Base-by-base conservation (phyloP, 805 yeast genomes). In the Cyberlindnera veronae region DNA sequence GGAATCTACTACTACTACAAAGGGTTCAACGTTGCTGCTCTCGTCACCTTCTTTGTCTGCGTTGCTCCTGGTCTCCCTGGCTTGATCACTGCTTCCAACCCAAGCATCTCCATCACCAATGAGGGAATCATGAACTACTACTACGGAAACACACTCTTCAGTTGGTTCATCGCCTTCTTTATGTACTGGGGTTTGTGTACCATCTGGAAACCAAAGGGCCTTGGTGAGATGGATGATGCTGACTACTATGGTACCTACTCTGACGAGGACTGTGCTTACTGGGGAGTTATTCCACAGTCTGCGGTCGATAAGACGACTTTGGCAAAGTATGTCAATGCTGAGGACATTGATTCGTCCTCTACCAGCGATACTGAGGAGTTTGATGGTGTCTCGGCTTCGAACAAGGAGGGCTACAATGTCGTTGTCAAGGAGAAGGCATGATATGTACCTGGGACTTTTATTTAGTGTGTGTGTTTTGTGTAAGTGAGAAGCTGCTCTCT, bases 31-130 rank as follows among this genome's bases (percentile, higher is more conserved):
- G 65, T 65, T 60, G 60, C 71, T 42, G 67, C 73, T 5, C 42
- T 65, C 16, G 32, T 61, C 8, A 61, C 71, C 9, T 72, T 69
- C 62, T 38, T 65, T 5, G 47, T 57, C 5, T 70, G 71, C 26
- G 60, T 67, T 54, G 66, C 68, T 12, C 78, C 77, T 14, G 75
- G 76, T 16, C 42, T 75, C 19, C 80, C 80, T 4, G 80, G 80
- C 24, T 62, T 55, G 48, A 64, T 60, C 48, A 64, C 51, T 67
- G 62, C 48, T 50, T 60, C 58, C 34, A 64, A 55, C 38, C 29
- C 42, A 18, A 26, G 28, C 15, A 38, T 42, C 22, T 18, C 30
- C 10, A 13, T 62, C 42, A 49, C 56, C 23, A 44, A 51, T 34
- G 11, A 8, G 6, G 77, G 77, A 15, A 60, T 66, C 12, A 55